phyloP scores from a whole-genome alignment of 208 protist species.

The Phytomonas sp. region DNA sequence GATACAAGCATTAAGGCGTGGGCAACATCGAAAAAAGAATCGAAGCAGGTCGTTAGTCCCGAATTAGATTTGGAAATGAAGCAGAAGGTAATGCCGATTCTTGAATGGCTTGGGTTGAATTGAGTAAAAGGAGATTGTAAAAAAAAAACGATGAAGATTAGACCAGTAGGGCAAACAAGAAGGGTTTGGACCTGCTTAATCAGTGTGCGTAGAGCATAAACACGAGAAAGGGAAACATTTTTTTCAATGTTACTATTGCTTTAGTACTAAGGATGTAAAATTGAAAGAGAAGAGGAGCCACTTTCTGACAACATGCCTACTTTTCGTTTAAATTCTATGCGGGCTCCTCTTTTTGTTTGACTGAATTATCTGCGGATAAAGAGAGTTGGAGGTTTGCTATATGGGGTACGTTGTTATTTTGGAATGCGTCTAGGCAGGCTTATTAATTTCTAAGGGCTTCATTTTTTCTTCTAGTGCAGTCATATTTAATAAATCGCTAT shows the following conservation, averaged over 20 bases:
- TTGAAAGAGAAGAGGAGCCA: no score
- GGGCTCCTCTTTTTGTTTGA: neutral
- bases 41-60: constrained; percentile 13
- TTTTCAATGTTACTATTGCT: no score
- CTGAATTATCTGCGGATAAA: neutral
- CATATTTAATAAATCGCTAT: neutral
- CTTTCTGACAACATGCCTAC: neutral
- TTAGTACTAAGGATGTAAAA: no score
- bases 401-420: neutral
- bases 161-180: constrained; percentile 7
- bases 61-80: constrained; percentile 34
- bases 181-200: neutral
- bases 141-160: constrained; percentile 5
- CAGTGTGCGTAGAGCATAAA: neutral
- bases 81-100: constrained; percentile 30
- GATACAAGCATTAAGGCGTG: constrained; percentile 47
- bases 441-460: neutral
- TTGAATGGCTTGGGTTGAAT: constrained; percentile 47
- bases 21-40: constrained; percentile 19
- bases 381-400: neutral
- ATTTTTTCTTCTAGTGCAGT: neutral
- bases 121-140: constrained; percentile 17
- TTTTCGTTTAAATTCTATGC: neutral
- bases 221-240: neutral
- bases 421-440: neutral